Percentiles rank a stretch among this genome's conserved stretches.
Conservation (phyloP, 208 protist species). For the Strigomonas culicis region DNA sequence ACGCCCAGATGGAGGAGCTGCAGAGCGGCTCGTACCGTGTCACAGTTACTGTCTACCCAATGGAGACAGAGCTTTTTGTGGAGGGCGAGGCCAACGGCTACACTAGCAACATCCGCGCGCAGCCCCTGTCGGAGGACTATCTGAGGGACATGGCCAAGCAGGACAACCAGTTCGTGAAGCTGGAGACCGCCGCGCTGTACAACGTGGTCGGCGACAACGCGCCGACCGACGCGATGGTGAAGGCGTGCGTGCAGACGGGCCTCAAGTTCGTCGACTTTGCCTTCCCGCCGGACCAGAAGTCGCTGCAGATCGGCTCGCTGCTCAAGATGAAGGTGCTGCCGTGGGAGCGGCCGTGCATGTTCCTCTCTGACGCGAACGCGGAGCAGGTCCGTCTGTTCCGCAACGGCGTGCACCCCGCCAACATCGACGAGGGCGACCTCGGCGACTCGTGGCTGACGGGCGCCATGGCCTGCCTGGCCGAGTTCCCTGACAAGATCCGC, state of each 20-base stretch:
- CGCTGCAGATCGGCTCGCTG: conserved; percentile 50
- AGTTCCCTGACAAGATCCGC: conserved; percentile 30
- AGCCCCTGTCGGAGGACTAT: conserved; percentile 15
- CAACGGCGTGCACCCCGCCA: conserved; percentile 23
- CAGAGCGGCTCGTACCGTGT: conserved; percentile 13
- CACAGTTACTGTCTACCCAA: conserved; percentile 38
- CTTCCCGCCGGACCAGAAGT: conserved; percentile 34
- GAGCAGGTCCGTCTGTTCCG: conserved; percentile 33
- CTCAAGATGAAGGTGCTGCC: conserved; percentile 28
- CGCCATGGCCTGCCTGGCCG: conserved; percentile 37
- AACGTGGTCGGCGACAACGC: conserved; percentile 42
- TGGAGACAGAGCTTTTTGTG: conserved; percentile 39
- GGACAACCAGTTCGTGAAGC: conserved; percentile 11
- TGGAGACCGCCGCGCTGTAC: conserved; percentile 14
- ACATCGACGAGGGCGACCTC: conserved; percentile 51
- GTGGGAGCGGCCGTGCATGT: conserved; percentile 54
- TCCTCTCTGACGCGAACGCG: conserved; percentile 27
- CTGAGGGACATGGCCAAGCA: conserved; percentile 19
- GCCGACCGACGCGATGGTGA: conserved; percentile 33
- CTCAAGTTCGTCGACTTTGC: conserved; percentile 44
- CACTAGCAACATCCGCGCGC: conserved; percentile 7
- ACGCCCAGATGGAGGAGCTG: conserved; percentile 20
- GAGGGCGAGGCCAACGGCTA: conserved; percentile 26
- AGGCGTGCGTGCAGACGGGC: conserved; percentile 37
- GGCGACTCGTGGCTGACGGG: conserved; percentile 71